Percentiles rank a stretch among this genome's conserved stretches.
phyloP scores from a whole-genome alignment of 495 filamentous ascomycete genomes.

The Pseudoneurospora amorphoporcata region DNA sequence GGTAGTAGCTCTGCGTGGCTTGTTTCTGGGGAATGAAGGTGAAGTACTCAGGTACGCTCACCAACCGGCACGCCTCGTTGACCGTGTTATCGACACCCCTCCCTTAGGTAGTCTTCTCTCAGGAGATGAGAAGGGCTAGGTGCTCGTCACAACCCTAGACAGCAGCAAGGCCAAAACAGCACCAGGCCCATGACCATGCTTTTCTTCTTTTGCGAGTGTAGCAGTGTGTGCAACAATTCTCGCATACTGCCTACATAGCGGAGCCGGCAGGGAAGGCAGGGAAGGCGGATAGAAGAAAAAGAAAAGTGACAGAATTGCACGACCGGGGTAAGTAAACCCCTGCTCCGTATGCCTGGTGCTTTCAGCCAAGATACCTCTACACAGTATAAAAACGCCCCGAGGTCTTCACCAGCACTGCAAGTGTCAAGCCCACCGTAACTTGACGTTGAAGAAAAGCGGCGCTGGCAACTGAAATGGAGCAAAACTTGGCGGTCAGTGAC shows the following conservation, averaged over 20 bases:
- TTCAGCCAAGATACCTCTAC: background rate
- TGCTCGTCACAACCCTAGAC: background rate
- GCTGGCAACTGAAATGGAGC: background rate
- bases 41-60: background rate
- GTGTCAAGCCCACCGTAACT: background rate
- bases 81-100: background rate
- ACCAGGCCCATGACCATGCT: background rate
- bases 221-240: background rate
- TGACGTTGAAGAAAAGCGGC: background rate
- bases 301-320: conserved; percentile 5
- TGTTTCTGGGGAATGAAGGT: background rate
- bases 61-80: background rate
- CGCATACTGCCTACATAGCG: background rate
- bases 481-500: background rate
- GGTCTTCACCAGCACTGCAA: background rate
- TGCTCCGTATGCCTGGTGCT: background rate
- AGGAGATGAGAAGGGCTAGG: background rate
- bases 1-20: background rate
- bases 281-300: conserved; percentile 9
- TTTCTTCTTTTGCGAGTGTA: background rate
- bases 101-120: background rate
- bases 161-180: background rate
- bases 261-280: background rate
- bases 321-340: background rate
- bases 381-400: background rate